Evolutionary conservation across 2,329 filamentous ascomycete species (phyloP).

Genomic region (Pyrenophora seminiperda): DNA sequence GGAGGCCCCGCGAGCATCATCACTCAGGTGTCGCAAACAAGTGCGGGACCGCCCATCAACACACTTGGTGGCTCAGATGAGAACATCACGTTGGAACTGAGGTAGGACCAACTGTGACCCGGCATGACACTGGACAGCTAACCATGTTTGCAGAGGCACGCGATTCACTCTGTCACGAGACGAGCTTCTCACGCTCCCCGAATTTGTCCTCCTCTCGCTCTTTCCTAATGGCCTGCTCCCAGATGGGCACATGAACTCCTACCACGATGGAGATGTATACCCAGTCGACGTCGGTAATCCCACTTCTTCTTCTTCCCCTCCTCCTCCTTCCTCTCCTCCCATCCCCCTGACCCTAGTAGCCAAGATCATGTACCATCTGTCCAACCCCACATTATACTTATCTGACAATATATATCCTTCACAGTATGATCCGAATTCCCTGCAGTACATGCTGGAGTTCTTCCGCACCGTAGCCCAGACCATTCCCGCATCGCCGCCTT

Average conservation of each 20-base stretch:
- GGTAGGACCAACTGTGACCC: conserved; percentile 61
- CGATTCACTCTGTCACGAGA: conserved; percentile 93
- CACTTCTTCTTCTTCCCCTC: conserved; percentile 37
- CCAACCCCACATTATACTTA: conserved; percentile 57
- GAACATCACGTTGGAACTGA: conserved; percentile 90
- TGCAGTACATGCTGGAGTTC: conserved; percentile 99
- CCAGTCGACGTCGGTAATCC: conserved; percentile 86
- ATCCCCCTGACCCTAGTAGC: conserved; percentile 43
- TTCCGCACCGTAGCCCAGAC: conserved; percentile 95
- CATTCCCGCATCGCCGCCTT: conserved; percentile 76
- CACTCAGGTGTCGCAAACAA: conserved; percentile 89
- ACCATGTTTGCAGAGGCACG: conserved; percentile 68
- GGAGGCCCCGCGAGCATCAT: conserved; percentile 98
- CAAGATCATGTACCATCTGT: conserved; percentile 50
- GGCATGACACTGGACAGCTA: conserved; percentile 11
- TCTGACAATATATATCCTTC: conserved; percentile 60
- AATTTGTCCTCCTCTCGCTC: conserved; percentile 95
- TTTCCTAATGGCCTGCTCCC: conserved; percentile 98
- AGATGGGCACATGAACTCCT: conserved; percentile 92
- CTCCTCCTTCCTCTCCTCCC: conserved; percentile 38
- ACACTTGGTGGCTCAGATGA: conserved; percentile 89
- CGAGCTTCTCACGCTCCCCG: conserved; percentile 90
- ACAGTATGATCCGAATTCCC: conserved; percentile 93
- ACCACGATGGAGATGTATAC: conserved; percentile 90
- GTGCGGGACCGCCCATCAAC: conserved; percentile 81